phyloP scores from a whole-genome alignment of 208 protist genomes.

The Wallacemonas sp. region DNA sequence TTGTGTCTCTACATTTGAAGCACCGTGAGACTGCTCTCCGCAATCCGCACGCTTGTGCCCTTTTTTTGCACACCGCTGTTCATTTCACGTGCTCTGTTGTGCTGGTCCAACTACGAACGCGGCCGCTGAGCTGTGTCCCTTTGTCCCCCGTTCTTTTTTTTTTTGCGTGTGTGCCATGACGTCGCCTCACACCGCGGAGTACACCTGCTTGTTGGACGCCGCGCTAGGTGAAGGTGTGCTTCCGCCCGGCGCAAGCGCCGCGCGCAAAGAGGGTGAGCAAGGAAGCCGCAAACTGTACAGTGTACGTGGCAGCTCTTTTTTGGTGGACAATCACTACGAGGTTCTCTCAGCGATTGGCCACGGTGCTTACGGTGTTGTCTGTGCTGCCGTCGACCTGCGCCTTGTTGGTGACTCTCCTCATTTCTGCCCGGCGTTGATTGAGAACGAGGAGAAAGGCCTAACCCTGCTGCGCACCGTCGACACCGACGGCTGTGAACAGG shows the following conservation, averaged over 20 bases:
- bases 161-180: neutral
- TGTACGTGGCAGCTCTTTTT: slow-evolving; percentile 43
- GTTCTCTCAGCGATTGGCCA: slow-evolving; percentile 54
- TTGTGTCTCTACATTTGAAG: neutral
- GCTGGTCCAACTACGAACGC: too few species aligned
- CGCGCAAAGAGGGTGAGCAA: neutral
- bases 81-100: too few species aligned
- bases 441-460: slow-evolving; percentile 31
- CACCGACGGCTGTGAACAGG: slow-evolving; percentile 3
- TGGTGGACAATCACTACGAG: slow-evolving; percentile 67
- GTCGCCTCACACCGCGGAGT: neutral
- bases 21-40: neutral
- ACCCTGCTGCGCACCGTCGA: slow-evolving; percentile 14
- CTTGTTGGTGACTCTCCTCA: slow-evolving; percentile 32
- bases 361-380: slow-evolving; percentile 78
- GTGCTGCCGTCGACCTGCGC: slow-evolving; percentile 56
- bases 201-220: neutral
- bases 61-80: too few species aligned
- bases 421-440: slow-evolving; percentile 27
- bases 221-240: neutral
- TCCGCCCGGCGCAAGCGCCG: neutral
- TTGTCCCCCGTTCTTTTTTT: neutral
- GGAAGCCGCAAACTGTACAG: slow-evolving; percentile 49
- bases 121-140: too few species aligned
- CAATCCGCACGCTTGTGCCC: neutral